Percentiles rank a stretch among this genome's conserved stretches.
phyloP scores from a whole-genome alignment of 441 rosid species.

The Aleurites moluccanus region DNA sequence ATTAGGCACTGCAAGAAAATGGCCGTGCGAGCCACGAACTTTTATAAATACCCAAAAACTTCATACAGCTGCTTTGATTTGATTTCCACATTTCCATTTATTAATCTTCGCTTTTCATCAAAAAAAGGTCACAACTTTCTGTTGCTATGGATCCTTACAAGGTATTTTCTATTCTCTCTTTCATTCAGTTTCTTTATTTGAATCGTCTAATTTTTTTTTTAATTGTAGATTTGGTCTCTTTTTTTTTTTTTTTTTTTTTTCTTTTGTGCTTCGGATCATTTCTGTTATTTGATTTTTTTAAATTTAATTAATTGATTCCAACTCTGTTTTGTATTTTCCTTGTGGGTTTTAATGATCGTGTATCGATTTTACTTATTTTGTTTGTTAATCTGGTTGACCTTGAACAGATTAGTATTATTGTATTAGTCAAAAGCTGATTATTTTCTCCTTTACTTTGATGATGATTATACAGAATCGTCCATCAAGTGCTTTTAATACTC shows the following conservation, averaged over 20 bases:
- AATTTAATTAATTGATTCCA: not conserved
- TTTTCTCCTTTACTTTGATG: not conserved
- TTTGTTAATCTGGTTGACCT: not conserved
- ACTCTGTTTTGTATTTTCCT: not conserved
- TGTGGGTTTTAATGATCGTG: not conserved
- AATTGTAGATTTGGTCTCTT: too few relatives aligned
- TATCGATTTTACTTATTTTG: not conserved
- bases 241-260: too few relatives aligned
- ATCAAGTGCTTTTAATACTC: conserved; percentile 67
- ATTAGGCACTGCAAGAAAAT: not conserved
- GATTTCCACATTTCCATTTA: not conserved
- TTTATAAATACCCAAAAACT: not conserved
- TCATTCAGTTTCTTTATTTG: not conserved
- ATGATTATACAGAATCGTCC: conserved; percentile 63
- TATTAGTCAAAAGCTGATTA: not conserved
- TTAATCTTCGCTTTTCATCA: not conserved
- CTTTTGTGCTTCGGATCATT: not conserved
- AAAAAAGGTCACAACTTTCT: not conserved
- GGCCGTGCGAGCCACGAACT: not conserved
- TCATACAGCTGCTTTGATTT: not conserved
- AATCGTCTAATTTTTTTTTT: not conserved
- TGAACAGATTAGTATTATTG: not conserved
- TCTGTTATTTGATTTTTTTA: not conserved
- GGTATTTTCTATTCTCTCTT: conserved; percentile 32
- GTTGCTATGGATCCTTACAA: conserved; percentile 76